Evolutionary conservation across 495 filamentous ascomycete genomes (phyloP).

Genomic region (Articulospora tetracladia): DNA sequence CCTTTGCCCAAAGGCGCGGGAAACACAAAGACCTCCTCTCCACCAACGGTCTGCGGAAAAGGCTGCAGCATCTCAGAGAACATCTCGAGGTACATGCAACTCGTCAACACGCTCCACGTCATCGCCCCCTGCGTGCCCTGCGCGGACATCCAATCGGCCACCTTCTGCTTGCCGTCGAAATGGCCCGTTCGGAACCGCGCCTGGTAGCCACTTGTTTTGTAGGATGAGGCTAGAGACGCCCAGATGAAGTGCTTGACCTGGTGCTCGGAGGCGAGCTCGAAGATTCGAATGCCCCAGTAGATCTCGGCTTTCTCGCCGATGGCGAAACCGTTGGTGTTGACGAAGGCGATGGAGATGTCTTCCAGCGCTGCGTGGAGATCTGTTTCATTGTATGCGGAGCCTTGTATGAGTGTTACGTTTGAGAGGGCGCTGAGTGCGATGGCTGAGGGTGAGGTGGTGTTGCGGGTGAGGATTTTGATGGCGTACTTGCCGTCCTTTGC

Average conservation of each 20-base stretch:
- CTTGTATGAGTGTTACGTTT: conserved; percentile 33
- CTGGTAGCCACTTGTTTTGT: conserved; percentile 30
- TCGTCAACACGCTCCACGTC: conserved; percentile 32
- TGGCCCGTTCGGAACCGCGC: conserved; percentile 34
- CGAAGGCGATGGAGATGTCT: conserved; percentile 31
- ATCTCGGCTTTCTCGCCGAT: conserved; percentile 38
- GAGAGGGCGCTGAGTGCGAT: conserved; percentile 33
- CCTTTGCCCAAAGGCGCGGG: conserved; percentile 26
- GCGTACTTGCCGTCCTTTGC: conserved; percentile 36
- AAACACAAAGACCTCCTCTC: conserved; percentile 19
- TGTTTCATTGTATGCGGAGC: conserved; percentile 30
- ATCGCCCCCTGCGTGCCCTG: conserved; percentile 26
- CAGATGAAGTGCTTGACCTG: conserved; percentile 39
- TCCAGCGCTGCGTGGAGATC: conserved; percentile 33
- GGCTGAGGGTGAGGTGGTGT: conserved; percentile 34
- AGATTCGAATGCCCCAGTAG: conserved; percentile 42
- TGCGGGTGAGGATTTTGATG: conserved; percentile 46
- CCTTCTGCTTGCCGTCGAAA: conserved; percentile 37
- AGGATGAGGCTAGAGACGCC: conserved; percentile 28
- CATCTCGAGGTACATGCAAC: conserved; percentile 27
- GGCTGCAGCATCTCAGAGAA: conserved; percentile 19
- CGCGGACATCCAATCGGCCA: conserved; percentile 32
- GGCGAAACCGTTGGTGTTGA: conserved; percentile 41
- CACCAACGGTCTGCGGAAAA: conserved; percentile 5
- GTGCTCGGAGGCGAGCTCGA: conserved; percentile 34